Percentiles rank a stretch among this genome's conserved stretches.
Evolutionary conservation across 192 early-diverging fungal genomes (phyloP).

Genomic region (Geosiphon pyriformis): DNA sequence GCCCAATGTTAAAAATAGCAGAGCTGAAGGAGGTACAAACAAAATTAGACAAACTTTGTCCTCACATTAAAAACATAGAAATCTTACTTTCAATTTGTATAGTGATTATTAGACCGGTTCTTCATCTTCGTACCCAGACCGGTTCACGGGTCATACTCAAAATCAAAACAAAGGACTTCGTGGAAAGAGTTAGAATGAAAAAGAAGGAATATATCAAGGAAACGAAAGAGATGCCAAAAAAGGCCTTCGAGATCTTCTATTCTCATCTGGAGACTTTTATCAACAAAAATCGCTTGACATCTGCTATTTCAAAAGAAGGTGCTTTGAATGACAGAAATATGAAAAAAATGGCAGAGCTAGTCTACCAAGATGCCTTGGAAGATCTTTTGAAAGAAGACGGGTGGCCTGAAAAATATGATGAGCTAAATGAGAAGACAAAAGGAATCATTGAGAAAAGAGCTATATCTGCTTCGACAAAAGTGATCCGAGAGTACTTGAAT

Average conservation of each 20-base stretch:
- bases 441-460: not conserved
- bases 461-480: not conserved
- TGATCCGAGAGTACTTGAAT: not conserved
- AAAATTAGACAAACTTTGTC: too few relatives aligned
- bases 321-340: not conserved
- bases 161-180: not conserved
- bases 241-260: not conserved
- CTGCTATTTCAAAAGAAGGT: not conserved
- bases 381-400: slow-evolving; percentile 2
- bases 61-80: not conserved
- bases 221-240: not conserved
- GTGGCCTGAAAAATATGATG: not conserved
- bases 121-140: not conserved
- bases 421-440: not conserved
- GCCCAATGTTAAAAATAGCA: not conserved
- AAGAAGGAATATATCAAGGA: not conserved
- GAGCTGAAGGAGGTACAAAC: slow-evolving; percentile 8
- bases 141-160: not conserved
- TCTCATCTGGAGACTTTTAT: not conserved
- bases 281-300: not conserved
- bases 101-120: slow-evolving; percentile 3
- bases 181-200: not conserved
- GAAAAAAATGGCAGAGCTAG: not conserved
- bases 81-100: not conserved
- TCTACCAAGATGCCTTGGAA: not conserved